phyloP scores from a whole-genome alignment of 2,329 filamentous ascomycete species.

The Clonostachys byssicola region DNA sequence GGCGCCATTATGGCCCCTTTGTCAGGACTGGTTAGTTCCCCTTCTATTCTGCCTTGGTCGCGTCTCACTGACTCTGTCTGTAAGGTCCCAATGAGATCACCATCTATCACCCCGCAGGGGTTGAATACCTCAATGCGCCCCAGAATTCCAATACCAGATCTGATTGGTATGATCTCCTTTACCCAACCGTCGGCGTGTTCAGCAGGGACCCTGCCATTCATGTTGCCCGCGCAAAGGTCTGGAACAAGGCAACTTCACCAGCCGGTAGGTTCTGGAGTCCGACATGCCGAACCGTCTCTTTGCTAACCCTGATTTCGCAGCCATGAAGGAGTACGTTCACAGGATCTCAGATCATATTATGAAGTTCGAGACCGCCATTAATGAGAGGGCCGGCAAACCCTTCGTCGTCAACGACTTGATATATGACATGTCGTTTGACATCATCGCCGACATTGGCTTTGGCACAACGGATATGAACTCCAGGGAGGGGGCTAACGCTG shows the following conservation, averaged over 20 bases:
- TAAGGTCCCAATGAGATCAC: neutral
- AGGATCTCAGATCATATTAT: too few species aligned
- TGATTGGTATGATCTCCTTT: neutral
- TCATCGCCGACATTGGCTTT: conserved; percentile 2
- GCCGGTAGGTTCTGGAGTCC: too few species aligned
- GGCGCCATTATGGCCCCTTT: neutral
- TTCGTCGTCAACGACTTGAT: neutral
- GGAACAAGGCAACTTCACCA: too few species aligned
- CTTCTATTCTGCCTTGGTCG: too few species aligned
- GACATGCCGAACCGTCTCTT: too few species aligned
- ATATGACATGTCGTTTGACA: neutral
- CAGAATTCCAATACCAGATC: neutral
- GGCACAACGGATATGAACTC: neutral
- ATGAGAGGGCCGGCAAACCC: neutral
- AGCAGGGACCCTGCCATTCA: too few species aligned
- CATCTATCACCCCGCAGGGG: neutral
- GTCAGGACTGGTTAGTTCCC: neutral
- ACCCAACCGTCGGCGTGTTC: neutral
- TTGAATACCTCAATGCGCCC: neutral
- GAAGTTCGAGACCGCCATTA: too few species aligned
- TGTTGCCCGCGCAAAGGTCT: too few species aligned
- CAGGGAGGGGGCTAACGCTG: neutral
- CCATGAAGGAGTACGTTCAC: too few species aligned
- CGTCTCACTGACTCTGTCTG: neutral
- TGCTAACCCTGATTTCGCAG: too few species aligned